Conservation (phyloP, 1,284 basidiomycete species). For the Irpex sp. region DNA sequence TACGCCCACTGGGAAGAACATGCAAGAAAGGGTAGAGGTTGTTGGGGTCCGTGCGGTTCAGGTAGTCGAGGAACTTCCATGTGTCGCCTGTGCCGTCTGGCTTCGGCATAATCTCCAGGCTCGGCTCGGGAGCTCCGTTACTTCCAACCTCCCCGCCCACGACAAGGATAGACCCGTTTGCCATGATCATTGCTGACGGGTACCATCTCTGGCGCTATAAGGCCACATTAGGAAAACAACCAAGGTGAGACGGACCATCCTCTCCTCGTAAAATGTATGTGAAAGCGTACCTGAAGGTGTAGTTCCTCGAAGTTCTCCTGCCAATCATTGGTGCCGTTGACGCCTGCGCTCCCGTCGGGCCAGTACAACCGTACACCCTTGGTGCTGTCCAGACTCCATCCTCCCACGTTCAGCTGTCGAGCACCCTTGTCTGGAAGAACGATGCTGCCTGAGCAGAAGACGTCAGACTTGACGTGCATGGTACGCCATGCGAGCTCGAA, state of each 20-base stretch:
- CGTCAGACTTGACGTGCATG: slow-evolving; percentile 72
- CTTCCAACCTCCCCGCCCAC: slow-evolving; percentile 74
- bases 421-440: slow-evolving; percentile 70
- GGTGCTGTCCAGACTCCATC: slow-evolving; percentile 61
- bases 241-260: background rate
- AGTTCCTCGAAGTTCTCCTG: slow-evolving; percentile 54
- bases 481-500: slow-evolving; percentile 61
- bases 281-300: slow-evolving; percentile 42
- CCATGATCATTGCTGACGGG: slow-evolving; percentile 58
- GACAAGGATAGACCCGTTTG: slow-evolving; percentile 69
- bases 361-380: slow-evolving; percentile 66
- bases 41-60: slow-evolving; percentile 65
- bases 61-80: slow-evolving; percentile 38
- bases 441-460: slow-evolving; percentile 73
- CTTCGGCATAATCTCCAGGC: slow-evolving; percentile 55
- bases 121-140: slow-evolving; percentile 61
- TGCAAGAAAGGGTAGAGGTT: slow-evolving; percentile 77
- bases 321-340: slow-evolving; percentile 67
- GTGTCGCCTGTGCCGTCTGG: slow-evolving; percentile 38
- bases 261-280: background rate
- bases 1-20: slow-evolving; percentile 58
- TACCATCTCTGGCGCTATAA: slow-evolving; percentile 69
- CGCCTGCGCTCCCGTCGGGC: slow-evolving; percentile 53
- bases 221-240: background rate
- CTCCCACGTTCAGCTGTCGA: slow-evolving; percentile 68